Percentiles rank a stretch among this genome's conserved stretches.
phyloP scores from a whole-genome alignment of 139 green algal species.

The Chlorella sorokiniana region DNA sequence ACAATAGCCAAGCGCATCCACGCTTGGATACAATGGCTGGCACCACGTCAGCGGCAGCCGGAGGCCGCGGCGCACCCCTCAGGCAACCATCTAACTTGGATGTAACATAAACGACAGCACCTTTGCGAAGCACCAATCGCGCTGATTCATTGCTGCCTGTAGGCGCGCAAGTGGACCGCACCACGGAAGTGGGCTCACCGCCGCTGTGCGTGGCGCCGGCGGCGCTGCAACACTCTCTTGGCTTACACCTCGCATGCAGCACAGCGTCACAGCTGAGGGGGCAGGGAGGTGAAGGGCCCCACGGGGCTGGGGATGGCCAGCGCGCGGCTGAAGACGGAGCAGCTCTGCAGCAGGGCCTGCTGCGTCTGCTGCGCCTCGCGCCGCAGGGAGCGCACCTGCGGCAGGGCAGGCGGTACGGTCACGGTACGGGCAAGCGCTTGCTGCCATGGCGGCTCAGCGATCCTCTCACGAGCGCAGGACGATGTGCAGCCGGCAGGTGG shows the following conservation, averaged over 20 bases:
- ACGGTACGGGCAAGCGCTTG: not conserved
- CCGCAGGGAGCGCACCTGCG: not conserved
- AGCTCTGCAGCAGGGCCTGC: conserved; percentile 19
- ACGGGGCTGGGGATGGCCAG: conserved; percentile 10
- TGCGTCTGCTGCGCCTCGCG: conserved; percentile 2
- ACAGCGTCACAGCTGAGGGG: conserved; percentile 3
- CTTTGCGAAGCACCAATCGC: too few relatives aligned
- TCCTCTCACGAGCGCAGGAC: not conserved
- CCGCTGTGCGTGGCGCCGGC: too few relatives aligned
- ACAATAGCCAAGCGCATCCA: too few relatives aligned
- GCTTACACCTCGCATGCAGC: too few relatives aligned
- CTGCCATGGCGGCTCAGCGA: not conserved
- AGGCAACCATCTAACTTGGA: too few relatives aligned
- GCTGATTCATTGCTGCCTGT: too few relatives aligned
- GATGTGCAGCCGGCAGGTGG: not conserved
- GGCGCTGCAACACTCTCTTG: not conserved
- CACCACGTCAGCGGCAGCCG: too few relatives aligned
- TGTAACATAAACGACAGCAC: too few relatives aligned
- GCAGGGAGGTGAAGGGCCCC: conserved; percentile 23
- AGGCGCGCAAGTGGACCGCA: too few relatives aligned
- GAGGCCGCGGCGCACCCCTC: too few relatives aligned
- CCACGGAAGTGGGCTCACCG: not conserved
- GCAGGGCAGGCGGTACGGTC: not conserved
- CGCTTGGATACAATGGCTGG: too few relatives aligned
- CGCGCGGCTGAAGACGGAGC: conserved; percentile 3